Percentiles rank a stretch among this genome's conserved stretches.
phyloP scores from a whole-genome alignment of 2,329 filamentous ascomycete genomes.

The Dichotomopilus funicola region DNA sequence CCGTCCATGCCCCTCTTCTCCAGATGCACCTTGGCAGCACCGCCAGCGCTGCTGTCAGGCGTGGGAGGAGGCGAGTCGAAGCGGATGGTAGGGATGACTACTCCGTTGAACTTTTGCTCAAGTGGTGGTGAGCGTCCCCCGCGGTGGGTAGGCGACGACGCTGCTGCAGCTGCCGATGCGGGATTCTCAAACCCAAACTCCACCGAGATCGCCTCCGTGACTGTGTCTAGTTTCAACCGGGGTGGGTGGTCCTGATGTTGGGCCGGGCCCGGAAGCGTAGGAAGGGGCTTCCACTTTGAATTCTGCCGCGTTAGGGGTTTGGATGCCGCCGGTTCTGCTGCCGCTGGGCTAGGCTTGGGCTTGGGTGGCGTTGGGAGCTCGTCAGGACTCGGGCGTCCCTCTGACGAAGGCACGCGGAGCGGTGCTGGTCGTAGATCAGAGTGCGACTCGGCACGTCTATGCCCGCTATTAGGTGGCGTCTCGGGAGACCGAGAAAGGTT shows the following conservation, averaged over 20 bases:
- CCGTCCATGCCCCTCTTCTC: no score
- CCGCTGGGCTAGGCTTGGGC: background rate
- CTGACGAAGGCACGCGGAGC: slow-evolving; percentile 15
- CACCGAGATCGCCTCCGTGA: no score
- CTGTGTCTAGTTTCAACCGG: no score
- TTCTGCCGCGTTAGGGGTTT: slow-evolving; percentile 12
- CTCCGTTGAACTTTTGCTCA: background rate
- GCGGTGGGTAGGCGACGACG: no score
- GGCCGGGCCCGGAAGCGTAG: slow-evolving; percentile 6
- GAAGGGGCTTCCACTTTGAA: slow-evolving; percentile 22
- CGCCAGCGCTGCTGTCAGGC: slow-evolving; percentile 14
- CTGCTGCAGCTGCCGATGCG: no score
- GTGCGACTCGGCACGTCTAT: slow-evolving; percentile 2
- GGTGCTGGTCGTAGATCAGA: slow-evolving; percentile 15
- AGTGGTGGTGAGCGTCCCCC: background rate
- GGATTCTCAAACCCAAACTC: background rate
- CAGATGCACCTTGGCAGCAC: background rate
- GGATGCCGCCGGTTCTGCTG: background rate
- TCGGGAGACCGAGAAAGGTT: background rate
- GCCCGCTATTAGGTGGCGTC: background rate
- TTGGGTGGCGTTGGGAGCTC: background rate
- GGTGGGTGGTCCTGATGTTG: background rate
- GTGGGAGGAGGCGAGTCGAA: slow-evolving; percentile 17
- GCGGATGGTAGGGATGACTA: background rate
- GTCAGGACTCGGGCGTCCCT: background rate